A percentile compares a stretch with the other conserved stretches of the same genome.
Evolutionary conservation across 495 filamentous ascomycete genomes (phyloP).

Genomic region (Penicillium ucsense): DNA sequence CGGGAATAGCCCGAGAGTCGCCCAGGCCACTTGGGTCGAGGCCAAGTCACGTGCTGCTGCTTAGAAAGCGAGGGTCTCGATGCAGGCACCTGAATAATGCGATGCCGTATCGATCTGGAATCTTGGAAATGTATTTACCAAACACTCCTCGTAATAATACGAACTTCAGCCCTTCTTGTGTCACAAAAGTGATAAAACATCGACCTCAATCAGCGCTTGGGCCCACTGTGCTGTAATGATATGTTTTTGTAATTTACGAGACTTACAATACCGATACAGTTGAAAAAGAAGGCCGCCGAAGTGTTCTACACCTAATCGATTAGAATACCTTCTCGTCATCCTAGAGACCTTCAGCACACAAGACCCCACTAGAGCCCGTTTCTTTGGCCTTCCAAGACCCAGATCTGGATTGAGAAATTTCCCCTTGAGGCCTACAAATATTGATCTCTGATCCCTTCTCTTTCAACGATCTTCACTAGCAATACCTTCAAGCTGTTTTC

Average conservation of each 20-base stretch:
- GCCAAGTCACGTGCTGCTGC: constrained; percentile 15
- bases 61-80: constrained; percentile 25
- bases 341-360: constrained; percentile 9
- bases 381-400: not conserved
- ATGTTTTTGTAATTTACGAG: too few species aligned
- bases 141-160: too few species aligned
- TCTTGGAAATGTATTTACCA: not conserved
- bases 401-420: constrained; percentile 7
- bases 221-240: too few species aligned
- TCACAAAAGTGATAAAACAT: too few species aligned
- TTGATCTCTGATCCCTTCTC: not conserved
- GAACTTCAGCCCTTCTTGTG: too few species aligned
- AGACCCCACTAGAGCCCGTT: constrained; percentile 5
- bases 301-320: too few species aligned
- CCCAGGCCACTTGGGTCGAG: constrained; percentile 7
- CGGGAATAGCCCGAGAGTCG: too few species aligned
- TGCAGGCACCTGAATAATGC: constrained; percentile 17
- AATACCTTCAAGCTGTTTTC: constrained; percentile 72
- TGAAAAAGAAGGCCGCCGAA: too few species aligned
- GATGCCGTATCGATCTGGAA: too few species aligned
- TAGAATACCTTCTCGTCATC: too few species aligned
- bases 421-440: constrained; percentile 5
- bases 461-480: not conserved
- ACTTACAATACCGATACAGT: too few species aligned
- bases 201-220: too few species aligned